Base-by-base conservation (phyloP, 2,329 filamentous ascomycete species). In the Aspergillus amoenus region DNA sequence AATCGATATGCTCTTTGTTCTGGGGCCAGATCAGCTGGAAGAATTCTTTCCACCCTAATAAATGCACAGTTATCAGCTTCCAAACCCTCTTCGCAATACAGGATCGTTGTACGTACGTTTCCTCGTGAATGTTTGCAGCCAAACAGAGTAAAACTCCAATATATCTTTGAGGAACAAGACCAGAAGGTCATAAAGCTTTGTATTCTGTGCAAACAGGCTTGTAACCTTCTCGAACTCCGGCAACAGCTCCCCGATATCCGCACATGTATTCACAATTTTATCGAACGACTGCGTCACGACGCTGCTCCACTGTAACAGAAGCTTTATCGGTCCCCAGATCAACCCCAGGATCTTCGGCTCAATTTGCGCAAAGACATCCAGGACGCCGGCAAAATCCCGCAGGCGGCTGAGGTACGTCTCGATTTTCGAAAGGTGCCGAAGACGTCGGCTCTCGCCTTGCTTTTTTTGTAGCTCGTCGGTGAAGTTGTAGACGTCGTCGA, bases 141-240 rank as follows among this genome's bases (percentile, higher is more conserved):
- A 58, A 32, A 70, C 60, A 2, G 58, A n/a, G 55, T 76, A 70
- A 54, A 76, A 69, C 41, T 75, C 70, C 22, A 76, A 66, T 13
- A 76, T 68, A 56, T 76, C 73, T 48, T 62, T 61, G 61, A 67
- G 76, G 44, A 76, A 74, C 5, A 76, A 61, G 15, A 55, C 62
- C 27, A 74, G 12, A 5, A 44, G 42, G 11, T 49, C 51, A 27
- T 49, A 27, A 13, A 58, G 48, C n/a, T 30, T 34, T 8, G 21
- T 42, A 48, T 55, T 55, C 17, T 43, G 22, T 9, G 43, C 34
- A 22, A 55, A 55, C 5, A 55, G 12, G 4, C 39, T 18, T 5
- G 43, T 32, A 17, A 32, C 43, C 32, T 46, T 56, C 56, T 52
- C 51, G 24, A 37, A 40, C 17, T 47, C 47, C 40, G 40, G 57